phyloP scores from a whole-genome alignment of 208 protist species.

The Leishmania martiniquensis region DNA sequence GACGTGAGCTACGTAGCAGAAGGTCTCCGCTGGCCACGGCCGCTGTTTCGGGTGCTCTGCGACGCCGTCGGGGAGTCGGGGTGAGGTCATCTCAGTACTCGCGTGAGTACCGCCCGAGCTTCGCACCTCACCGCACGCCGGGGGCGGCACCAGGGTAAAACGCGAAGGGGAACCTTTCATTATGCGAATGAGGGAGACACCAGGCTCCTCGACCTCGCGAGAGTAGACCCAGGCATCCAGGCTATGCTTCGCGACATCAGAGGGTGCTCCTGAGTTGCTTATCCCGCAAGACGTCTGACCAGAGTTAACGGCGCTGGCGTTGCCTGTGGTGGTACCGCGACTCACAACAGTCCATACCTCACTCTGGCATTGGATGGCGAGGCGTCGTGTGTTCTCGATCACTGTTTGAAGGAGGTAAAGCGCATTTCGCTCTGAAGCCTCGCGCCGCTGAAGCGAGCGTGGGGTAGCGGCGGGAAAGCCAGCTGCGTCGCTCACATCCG shows the following conservation, averaged over 20 bases:
- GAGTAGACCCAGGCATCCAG: neutral
- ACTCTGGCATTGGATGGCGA: conserved; percentile 1
- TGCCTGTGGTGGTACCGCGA: neutral
- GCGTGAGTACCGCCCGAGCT: neutral
- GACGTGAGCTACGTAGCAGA: conserved; percentile 66
- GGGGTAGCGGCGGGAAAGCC: neutral
- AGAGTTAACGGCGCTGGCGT: conserved; percentile 1
- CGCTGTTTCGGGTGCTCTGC: conserved; percentile 3
- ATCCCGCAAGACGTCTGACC: conserved; percentile 10
- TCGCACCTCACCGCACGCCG: neutral
- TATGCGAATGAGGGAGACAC: neutral
- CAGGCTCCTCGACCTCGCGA: neutral
- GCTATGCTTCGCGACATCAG: neutral
- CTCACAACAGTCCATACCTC: conserved; percentile 1
- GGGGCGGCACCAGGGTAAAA: neutral
- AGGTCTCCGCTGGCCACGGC: conserved; percentile 32
- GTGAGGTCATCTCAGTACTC: too few relatives aligned
- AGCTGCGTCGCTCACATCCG: neutral
- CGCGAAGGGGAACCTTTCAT: neutral
- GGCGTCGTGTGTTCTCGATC: conserved; percentile 16
- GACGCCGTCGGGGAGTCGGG: neutral
- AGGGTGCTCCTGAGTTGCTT: conserved; percentile 12
- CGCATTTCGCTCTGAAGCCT: neutral
- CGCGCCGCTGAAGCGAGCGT: neutral
- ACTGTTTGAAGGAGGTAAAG: conserved; percentile 9